Evolutionary conservation across 2,329 filamentous ascomycete genomes (phyloP), one percentile per base, ranked within the genome.

Genomic region (Pseudogymnoascus sp.): DNA sequence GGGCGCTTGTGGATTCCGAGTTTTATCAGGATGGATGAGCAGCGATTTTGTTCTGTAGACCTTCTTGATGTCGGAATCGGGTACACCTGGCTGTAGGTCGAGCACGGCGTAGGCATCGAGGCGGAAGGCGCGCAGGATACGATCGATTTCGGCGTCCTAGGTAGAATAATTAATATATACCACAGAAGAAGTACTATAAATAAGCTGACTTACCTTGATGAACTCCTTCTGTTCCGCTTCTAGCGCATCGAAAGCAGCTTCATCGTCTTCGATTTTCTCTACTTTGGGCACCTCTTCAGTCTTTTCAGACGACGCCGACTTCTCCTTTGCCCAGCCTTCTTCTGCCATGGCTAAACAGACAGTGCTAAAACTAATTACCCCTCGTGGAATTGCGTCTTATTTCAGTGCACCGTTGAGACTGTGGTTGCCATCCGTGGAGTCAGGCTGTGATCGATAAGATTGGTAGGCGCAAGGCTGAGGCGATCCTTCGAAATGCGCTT

Each of bases 1-100:
- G 3, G 95, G 93, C 0, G 95, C 95, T 59, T 82, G 84, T 0
- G 91, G 88, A 73, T 99, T 97, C 72, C 87, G 87, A 63, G 95
- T 97, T 77, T 99, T 99, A 80, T 99, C 95, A 6, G 95, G 95
- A 80, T 99, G 95, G 79, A 99, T 97, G 59, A 99, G 87, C 64
- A 99, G 88, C n/a, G 95, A 99, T 77, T 97, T 97, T 72, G 91
- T 93, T 80, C 95, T 93, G 79, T 97, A 99, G 69, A 85, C 85
- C 70, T 88, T 81, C 78, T 97, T 97, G 81, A 99, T 97, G 78
- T 97, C 95, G 65, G 91, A 93, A 70, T 97, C 93, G 63, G 95
- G 87, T 19, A 97, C 91, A 73, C 95, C 95, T 3, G 95, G 95
- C 75, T 96, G 92, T 53, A 99, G 89, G 75, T 96, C 95, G 53